phyloP scores from a whole-genome alignment of 1,139 yeast genomes.

The Hansenula sp. region DNA sequence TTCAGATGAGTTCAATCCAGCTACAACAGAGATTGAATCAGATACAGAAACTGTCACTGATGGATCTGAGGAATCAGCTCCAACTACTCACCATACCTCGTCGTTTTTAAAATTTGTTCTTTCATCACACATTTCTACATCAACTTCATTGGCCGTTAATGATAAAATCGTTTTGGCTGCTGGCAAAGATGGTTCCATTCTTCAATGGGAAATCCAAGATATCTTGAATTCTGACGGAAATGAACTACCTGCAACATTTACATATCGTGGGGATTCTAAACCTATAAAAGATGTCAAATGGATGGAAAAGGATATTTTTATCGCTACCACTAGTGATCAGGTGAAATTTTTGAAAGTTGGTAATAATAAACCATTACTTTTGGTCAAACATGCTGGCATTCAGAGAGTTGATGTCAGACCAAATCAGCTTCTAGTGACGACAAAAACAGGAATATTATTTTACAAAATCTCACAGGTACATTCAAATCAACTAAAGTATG shows the following conservation, averaged over 20 bases:
- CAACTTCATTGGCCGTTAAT: slow-evolving; percentile 3
- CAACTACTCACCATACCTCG: background rate
- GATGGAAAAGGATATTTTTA: slow-evolving; percentile 5
- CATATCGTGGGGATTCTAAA: slow-evolving; percentile 2
- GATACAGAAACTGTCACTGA: slow-evolving; percentile 4
- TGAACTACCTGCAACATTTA: background rate
- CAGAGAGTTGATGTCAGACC: too few relatives aligned
- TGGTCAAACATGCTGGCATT: too few relatives aligned
- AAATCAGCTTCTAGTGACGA: too few relatives aligned
- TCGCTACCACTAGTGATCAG: slow-evolving; percentile 1
- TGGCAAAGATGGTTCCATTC: slow-evolving; percentile 11
- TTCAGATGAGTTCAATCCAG: background rate
- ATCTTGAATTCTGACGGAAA: background rate
- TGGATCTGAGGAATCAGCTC: background rate
- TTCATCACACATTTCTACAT: slow-evolving; percentile 5
- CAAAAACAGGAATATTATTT: too few relatives aligned
- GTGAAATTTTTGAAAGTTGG: slow-evolving; percentile 6
- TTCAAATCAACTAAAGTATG: too few relatives aligned
- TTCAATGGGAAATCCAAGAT: slow-evolving; percentile 6
- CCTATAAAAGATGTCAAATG: slow-evolving; percentile 4
- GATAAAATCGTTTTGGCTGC: slow-evolving; percentile 7
- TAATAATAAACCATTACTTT: too few relatives aligned
- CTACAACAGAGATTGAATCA: background rate
- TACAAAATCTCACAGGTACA: too few relatives aligned
- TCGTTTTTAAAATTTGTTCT: slow-evolving; percentile 2